phyloP scores from a whole-genome alignment of 176 grass and related monocot species.

The Raddia distichophylla region DNA sequence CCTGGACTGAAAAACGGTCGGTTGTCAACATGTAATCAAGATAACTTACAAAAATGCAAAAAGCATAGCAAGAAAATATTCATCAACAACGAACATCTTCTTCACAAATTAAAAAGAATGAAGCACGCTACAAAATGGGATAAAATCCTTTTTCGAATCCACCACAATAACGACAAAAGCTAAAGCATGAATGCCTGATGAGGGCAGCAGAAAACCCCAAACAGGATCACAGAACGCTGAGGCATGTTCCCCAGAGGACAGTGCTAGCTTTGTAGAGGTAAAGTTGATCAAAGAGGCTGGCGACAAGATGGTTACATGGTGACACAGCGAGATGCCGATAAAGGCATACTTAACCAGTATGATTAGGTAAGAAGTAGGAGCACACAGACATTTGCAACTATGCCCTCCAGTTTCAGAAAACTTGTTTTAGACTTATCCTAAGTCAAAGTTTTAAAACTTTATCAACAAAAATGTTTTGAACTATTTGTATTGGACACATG shows the following conservation, averaged over 20 bases:
- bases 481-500: no score
- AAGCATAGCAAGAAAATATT: constrained; percentile 14
- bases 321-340: not conserved
- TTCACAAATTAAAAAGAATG: not conserved
- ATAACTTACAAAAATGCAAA: not conserved
- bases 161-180: not conserved
- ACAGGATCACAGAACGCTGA: not conserved
- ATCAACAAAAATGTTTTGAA: no score
- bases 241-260: not conserved
- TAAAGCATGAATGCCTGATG: not conserved
- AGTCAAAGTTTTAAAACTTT: no score
- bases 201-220: not conserved
- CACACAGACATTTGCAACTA: not conserved
- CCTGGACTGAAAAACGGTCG: constrained; percentile 60
- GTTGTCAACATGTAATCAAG: constrained; percentile 15
- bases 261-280: not conserved
- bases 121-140: not conserved
- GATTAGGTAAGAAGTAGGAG: not conserved
- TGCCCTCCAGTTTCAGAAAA: no score
- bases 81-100: not conserved
- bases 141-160: not conserved
- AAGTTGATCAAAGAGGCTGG: not conserved
- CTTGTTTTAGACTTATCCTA: no score
- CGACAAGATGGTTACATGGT: constrained; percentile 2
- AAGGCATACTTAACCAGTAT: not conserved